phyloP scores from a whole-genome alignment of 208 protist species.

The Trypanosoma grayi region DNA sequence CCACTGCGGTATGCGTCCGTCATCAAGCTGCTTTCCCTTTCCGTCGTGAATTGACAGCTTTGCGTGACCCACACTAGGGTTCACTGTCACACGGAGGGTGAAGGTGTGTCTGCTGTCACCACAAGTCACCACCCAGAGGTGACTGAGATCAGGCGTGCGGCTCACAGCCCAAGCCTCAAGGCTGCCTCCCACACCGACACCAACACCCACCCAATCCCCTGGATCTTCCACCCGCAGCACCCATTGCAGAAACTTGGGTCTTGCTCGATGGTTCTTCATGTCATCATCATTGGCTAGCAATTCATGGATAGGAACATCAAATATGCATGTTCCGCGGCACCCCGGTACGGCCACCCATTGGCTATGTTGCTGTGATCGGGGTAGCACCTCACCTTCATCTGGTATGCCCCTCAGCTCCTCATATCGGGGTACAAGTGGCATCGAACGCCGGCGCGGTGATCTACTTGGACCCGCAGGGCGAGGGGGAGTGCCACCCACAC shows the following conservation, averaged over 20 bases:
- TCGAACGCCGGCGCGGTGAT: not conserved
- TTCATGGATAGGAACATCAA: constrained; percentile 62
- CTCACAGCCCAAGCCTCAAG: constrained; percentile 53
- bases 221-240: constrained; percentile 67
- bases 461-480: not conserved
- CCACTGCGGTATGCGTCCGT: constrained; percentile 79
- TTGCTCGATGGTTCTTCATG: constrained; percentile 11
- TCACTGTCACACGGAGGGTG: constrained; percentile 54
- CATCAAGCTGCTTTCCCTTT: constrained; percentile 65
- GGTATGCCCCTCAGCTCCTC: not conserved
- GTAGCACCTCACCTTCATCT: not conserved
- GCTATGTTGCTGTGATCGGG: too few relatives aligned
- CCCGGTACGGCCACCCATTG: constrained; percentile 46
- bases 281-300: constrained; percentile 34
- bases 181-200: constrained; percentile 74
- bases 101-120: constrained; percentile 31
- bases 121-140: constrained; percentile 78
- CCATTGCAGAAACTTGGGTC: constrained; percentile 48
- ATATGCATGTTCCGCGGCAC: constrained; percentile 69
- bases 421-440: not conserved
- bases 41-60: constrained; percentile 74
- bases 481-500: not conserved
- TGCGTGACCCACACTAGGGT: constrained; percentile 53
- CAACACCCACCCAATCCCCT: constrained; percentile 85
- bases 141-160: constrained; percentile 64